Percentiles rank a stretch among this genome's conserved stretches.
phyloP scores from a whole-genome alignment of 768 basidiomycete genomes.

The Dictyophora rubrovolvata region DNA sequence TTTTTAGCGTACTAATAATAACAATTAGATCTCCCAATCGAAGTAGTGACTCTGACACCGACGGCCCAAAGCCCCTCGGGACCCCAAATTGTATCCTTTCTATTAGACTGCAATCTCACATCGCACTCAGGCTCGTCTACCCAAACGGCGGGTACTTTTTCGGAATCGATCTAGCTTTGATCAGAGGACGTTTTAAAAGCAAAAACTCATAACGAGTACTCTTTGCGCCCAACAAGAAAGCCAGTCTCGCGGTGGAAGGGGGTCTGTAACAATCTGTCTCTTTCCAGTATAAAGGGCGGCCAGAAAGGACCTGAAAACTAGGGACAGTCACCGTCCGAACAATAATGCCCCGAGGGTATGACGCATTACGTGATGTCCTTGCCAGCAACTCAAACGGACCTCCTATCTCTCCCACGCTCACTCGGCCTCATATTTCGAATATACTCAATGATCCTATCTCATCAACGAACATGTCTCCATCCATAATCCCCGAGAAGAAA shows the following conservation, averaged over 20 bases:
- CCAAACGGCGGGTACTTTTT: not conserved
- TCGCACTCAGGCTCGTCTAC: not conserved
- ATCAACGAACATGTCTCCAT: slow-evolving; percentile 30
- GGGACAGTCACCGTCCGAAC: not conserved
- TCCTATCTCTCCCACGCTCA: slow-evolving; percentile 7
- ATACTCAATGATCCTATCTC: slow-evolving; percentile 19
- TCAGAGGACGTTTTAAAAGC: not conserved
- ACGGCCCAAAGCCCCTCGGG: not conserved
- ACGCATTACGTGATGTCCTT: slow-evolving; percentile 10
- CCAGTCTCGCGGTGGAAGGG: not conserved
- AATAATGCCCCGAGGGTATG: slow-evolving; percentile 9
- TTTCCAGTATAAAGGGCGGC: not conserved
- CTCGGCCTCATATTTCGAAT: slow-evolving; percentile 1
- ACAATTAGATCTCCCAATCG: not conserved
- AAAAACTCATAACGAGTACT: not conserved
- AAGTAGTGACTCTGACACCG: too few species aligned
- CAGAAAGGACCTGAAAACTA: not conserved
- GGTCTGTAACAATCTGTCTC: not conserved
- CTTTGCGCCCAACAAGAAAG: not conserved
- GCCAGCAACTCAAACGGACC: not conserved
- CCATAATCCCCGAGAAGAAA: slow-evolving; percentile 11
- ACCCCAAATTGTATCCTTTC: not conserved
- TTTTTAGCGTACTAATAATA: not conserved
- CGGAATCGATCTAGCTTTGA: too few species aligned
- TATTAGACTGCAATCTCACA: not conserved